Evolutionary conservation across 140 eudicot genomes (phyloP), one percentile per base, ranked within the genome.

Genomic region (Stevia rebaudiana): DNA sequence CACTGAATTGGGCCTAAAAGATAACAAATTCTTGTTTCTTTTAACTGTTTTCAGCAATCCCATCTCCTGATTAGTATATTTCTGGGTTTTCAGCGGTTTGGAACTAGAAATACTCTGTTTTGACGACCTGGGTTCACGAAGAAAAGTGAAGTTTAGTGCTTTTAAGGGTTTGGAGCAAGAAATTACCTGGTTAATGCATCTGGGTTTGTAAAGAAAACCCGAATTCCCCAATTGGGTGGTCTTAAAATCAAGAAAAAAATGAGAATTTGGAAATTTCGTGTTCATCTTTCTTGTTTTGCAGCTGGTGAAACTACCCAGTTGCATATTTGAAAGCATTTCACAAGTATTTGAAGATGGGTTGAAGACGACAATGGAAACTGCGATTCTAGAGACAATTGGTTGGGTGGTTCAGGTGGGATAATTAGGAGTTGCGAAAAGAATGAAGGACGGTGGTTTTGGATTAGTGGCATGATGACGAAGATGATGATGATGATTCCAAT

Each of bases 1-100:
- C 68, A 78, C 83, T 30, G 97, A 71, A 47, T 81, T 83, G 41
- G 68, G 37, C 59, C 70, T 68, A 56, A 73, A 55, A 71, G 65
- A 48, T 11, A 23, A 53, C 70, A 74, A 58, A 8, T 50, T 68
- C 16, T 40, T 59, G 25, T 40, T 60, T 18, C 74, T 70, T 58
- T 56, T 56, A 3, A 58, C 63, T 19, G 1, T 24, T 41, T 40
- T 74, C 0, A 47, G 44, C 43, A 79, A 54, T 0, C 69, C 71
- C 41, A 68, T 39, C 39, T 76, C 82, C 33, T 21, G 37, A n/a
- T 28, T 28, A 28, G 3, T 28, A 28, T 28, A 28, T 1, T 28
- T 1, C 33, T 1, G 2, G 4, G 33, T 4, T 28, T 28, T 28
- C 33, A 28, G 4, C 3, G 33, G 33, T 28, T 28, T 28, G 33